These are phyloP conservation scores for Coniferiporia sulphurascens DNA, from an alignment of 1,284 basidiomycete species.

Conservation along the genomic window DNA sequence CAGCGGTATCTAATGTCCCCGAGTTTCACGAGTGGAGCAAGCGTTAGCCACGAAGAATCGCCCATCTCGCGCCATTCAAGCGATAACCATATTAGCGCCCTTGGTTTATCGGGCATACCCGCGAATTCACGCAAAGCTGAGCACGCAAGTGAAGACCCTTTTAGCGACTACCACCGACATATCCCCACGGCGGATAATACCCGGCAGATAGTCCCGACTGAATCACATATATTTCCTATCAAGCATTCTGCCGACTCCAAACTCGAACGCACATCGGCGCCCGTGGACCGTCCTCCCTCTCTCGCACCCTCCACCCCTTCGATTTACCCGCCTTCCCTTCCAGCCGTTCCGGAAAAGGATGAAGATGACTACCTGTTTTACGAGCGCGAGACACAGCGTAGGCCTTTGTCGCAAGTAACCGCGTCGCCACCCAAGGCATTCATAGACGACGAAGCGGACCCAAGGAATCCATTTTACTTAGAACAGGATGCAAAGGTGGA, in stretches of 20 bases:
- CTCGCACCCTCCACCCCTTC: slow-evolving; percentile 48
- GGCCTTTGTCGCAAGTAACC: slow-evolving; percentile 1
- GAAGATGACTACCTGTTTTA: slow-evolving; percentile 31
- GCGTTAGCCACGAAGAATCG: slow-evolving; percentile 1
- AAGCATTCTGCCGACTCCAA: slow-evolving; percentile 21
- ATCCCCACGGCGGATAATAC: slow-evolving; percentile 14
- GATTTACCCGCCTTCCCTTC: slow-evolving; percentile 50
- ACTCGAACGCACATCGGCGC: not conserved
- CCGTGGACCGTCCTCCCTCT: slow-evolving; percentile 25
- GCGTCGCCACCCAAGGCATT: slow-evolving; percentile 2
- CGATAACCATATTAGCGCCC: slow-evolving; percentile 1
- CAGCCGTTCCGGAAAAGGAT: slow-evolving; percentile 23
- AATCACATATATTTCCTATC: slow-evolving; percentile 18
- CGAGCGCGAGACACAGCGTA: slow-evolving; percentile 23
- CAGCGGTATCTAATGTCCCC: slow-evolving; percentile 15
- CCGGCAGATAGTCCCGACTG: slow-evolving; percentile 7
- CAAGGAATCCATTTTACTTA: slow-evolving; percentile 10
- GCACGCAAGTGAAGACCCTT: slow-evolving; percentile 22
- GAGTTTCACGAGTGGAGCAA: slow-evolving; percentile 15
- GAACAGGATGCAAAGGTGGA: not conserved
- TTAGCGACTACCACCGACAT: slow-evolving; percentile 23
- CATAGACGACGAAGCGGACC: slow-evolving; percentile 8
- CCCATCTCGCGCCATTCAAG: slow-evolving; percentile 3
- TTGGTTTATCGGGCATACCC: slow-evolving; percentile 26
- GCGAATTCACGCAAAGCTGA: slow-evolving; percentile 20